Evolutionary conservation across 2,329 filamentous ascomycete species (phyloP), one percentile per base, ranked within the genome.

Genomic region (Penicillium sp.): DNA sequence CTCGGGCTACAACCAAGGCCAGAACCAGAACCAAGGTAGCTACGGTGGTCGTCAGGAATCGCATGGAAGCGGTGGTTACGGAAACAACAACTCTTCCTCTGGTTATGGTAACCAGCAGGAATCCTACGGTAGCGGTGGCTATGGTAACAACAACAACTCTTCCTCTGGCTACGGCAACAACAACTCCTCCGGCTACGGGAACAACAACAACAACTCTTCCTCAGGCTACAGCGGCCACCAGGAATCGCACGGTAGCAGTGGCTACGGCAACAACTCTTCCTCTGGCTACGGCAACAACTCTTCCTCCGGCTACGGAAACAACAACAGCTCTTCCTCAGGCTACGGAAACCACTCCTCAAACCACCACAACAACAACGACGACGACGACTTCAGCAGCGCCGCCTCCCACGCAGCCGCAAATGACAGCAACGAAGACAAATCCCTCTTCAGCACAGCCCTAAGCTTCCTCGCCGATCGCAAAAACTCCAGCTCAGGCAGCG

Each of bases 401-500:
- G 74, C 78, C 44, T 69, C 77, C 38, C 81, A 86, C 61, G 85
- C 85, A 16, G 69, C 78, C 27, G 74, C 80, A 51, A 78, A 85
- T 62, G 73, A 81, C 52, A 77, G 77, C n/a, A 67, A 71, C 61
- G 75, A 73, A 26, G 81, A 80, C 32, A 78, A 82, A 5, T 66
- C 63, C 5, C 61, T 88, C 39, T 88, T 88, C 76, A 78, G 75
- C 58, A 76, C 71, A 18, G 84, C 82, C 1, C 68, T 88, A 19
- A 76, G 78, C 48, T 77, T 81, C 69, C 73, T 89, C 36, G 61
- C 70, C 10, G 58, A 67, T 2, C 70, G 74, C 14, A 79, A 83
- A 58, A 78, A 81, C 26, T 69, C 75, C 18, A 70, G 81, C 23
- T 23, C 23, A 23, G 23, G 23, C 35, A 55, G 65, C 51, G 78